These are phyloP conservation scores for Apiotrichum siamense DNA, from an alignment of 1,284 basidiomycete species.

Conservation along the genomic window DNA sequence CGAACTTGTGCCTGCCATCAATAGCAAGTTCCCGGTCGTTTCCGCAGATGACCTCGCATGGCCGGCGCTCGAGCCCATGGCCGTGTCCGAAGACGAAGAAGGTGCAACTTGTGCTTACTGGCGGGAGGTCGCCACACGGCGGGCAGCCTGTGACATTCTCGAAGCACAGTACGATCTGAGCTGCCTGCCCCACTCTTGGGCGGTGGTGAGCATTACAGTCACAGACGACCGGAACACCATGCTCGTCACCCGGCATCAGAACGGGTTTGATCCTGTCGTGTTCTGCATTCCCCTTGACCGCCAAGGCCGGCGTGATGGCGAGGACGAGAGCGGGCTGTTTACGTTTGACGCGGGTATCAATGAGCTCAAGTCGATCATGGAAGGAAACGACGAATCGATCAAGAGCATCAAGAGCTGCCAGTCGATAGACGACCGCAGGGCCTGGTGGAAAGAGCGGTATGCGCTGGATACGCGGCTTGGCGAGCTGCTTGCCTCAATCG, in stretches of 20 bases:
- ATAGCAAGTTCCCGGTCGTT: constrained; percentile 51
- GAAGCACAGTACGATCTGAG: constrained; percentile 36
- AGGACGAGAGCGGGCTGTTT: constrained; percentile 66
- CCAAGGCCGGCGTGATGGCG: constrained; percentile 69
- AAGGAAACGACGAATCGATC: constrained; percentile 53
- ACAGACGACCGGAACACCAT: constrained; percentile 75
- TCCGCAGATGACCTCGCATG: constrained; percentile 58
- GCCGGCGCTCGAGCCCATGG: constrained; percentile 52
- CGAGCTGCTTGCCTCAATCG: constrained; percentile 73
- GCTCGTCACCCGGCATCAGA: constrained; percentile 73
- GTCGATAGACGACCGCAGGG: constrained; percentile 16
- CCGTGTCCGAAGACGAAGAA: constrained; percentile 1
- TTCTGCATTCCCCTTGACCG: constrained; percentile 79
- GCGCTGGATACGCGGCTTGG: constrained; percentile 70
- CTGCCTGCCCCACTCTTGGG: constrained; percentile 72
- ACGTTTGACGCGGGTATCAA: constrained; percentile 66
- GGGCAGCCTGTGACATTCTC: constrained; percentile 48
- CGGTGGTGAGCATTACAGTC: constrained; percentile 74
- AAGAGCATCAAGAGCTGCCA: constrained; percentile 46
- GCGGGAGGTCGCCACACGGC: constrained; percentile 53
- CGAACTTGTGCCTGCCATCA: constrained; percentile 53
- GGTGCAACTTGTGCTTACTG: constrained; percentile 14
- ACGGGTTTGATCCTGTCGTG: constrained; percentile 60
- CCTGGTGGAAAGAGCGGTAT: constrained; percentile 79
- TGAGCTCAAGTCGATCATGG: constrained; percentile 74